phyloP scores from a whole-genome alignment of 2,329 filamentous ascomycete genomes.

The Lecanicillium sp. region DNA sequence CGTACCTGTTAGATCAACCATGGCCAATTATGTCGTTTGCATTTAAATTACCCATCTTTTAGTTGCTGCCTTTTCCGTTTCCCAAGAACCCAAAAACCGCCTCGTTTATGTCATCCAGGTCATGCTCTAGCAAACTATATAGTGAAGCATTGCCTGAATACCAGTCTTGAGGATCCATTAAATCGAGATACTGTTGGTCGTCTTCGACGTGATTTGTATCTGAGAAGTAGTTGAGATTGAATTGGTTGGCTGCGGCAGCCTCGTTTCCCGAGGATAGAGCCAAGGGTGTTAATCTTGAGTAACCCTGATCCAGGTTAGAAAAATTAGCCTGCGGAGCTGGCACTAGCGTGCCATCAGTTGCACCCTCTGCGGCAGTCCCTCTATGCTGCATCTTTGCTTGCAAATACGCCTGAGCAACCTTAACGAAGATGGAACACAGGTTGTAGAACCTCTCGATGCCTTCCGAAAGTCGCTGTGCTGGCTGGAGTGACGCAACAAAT shows the following conservation, averaged over 20 bases:
- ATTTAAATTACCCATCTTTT: too few species aligned
- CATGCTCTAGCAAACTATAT: neutral
- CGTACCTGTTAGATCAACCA: too few species aligned
- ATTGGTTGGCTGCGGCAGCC: neutral
- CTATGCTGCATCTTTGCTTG: slow-evolving; percentile 1
- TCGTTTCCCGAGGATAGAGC: neutral
- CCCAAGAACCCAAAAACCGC: too few species aligned
- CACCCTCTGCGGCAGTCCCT: neutral
- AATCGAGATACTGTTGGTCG: slow-evolving; percentile 1
- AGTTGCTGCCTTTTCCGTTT: too few species aligned
- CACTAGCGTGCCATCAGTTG: neutral
- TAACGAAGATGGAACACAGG: slow-evolving; percentile 3
- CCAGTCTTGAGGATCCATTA: slow-evolving; percentile 1
- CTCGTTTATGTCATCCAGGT: neutral
- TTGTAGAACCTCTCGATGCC: slow-evolving; percentile 4
- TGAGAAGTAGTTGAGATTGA: neutral
- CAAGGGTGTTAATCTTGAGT: neutral
- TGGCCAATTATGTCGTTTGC: too few species aligned
- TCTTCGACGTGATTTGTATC: neutral
- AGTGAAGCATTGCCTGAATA: neutral
- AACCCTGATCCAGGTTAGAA: neutral
- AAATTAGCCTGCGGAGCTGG: neutral
- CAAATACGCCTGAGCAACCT: slow-evolving; percentile 3
- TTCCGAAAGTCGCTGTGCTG: slow-evolving; percentile 1
- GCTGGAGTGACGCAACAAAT: slow-evolving; percentile 1